Percentiles rank a stretch among this genome's conserved stretches.
phyloP scores from a whole-genome alignment of 2,329 filamentous ascomycete genomes.

The Exophiala dermatitidis region DNA sequence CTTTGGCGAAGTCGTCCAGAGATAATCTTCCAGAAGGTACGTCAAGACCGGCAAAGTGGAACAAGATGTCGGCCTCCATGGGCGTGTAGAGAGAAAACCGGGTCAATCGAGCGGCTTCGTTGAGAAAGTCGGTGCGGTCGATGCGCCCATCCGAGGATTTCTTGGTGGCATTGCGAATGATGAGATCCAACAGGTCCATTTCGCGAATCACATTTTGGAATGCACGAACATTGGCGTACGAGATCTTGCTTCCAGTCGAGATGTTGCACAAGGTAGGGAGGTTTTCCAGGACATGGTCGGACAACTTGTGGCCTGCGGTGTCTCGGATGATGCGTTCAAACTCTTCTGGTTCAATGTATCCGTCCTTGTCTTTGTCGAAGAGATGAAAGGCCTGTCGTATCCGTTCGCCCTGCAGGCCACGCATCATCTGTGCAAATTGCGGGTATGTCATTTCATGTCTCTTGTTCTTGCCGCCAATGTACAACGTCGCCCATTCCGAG shows the following conservation, averaged over 20 bases:
- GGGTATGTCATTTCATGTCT: conserved; percentile 89
- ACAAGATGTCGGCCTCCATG: conserved; percentile 97
- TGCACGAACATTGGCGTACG: conserved; percentile 92
- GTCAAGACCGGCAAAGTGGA: conserved; percentile 93
- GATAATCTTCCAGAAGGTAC: conserved; percentile 79
- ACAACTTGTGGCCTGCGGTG: conserved; percentile 91
- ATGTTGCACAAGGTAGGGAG: conserved; percentile 93
- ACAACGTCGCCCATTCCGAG: conserved; percentile 91
- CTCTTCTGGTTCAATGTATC: conserved; percentile 89
- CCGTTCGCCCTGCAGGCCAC: conserved; percentile 89
- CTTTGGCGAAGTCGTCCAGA: conserved; percentile 81
- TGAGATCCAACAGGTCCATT: conserved; percentile 94
- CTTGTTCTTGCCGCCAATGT: conserved; percentile 80
- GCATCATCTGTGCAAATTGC: conserved; percentile 96
- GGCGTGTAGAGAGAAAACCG: conserved; percentile 95
- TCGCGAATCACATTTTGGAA: conserved; percentile 98
- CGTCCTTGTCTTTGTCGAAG: conserved; percentile 85
- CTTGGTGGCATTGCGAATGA: conserved; percentile 76
- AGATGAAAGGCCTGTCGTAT: conserved; percentile 90
- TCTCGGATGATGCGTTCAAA: conserved; percentile 95
- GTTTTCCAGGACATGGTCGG: conserved; percentile 87
- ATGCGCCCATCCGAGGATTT: conserved; percentile 88
- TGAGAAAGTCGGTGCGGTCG: conserved; percentile 85
- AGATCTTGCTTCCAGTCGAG: conserved; percentile 82
- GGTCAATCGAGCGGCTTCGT: conserved; percentile 83